Base-by-base conservation (phyloP, 345 rosid species). In the Gossypium thurberi region DNA sequence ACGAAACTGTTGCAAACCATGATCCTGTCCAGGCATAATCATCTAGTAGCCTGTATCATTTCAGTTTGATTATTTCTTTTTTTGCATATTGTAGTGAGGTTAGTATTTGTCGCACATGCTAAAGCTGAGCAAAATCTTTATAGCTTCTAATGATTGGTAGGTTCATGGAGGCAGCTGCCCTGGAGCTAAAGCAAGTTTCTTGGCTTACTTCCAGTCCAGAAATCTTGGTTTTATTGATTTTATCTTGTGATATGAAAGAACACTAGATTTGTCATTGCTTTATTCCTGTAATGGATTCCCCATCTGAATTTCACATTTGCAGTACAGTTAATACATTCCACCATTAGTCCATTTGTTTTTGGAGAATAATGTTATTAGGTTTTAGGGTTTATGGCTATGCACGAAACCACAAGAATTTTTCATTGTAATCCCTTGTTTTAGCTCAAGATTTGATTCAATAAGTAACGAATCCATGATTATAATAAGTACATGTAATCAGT, bases 221-320 rank as follows among this genome's bases (percentile, higher is more conserved):
- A 20, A 14, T 74, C 56, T 57, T 70, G n/a, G 65, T 63, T 61
- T 17, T n/a, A 62, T 26, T 57, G 2, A 58, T 67, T 56, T 75
- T 62, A 28, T 65, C 53, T 21, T 21, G 53, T 44, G 70, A 21
- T 15, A 13, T 13, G 13, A 62, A 26, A 61, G 6, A 69, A 23
- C 43, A 52, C 11, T 46, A 37, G 59, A 55, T 18, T 57, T 57
- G 60, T 21, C 7, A 15, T 59, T 42, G 18, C 50, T 6, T 63
- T 64, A 64, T 70, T 3, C 64, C 40, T 57, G 13, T 26, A 43
- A 44, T 70, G 51, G 15, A 55, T 59, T 15, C 42, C 37, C 37
- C 64, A 14, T 28, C 65, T 14, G 13, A 17, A n/a, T 17, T 6
- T 73, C 58, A 14, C 37, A 21, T 3, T n/a, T 43, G 43, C 50